Base-by-base conservation (phyloP, 2,329 filamentous ascomycete species). In the Claviceps monticola region DNA sequence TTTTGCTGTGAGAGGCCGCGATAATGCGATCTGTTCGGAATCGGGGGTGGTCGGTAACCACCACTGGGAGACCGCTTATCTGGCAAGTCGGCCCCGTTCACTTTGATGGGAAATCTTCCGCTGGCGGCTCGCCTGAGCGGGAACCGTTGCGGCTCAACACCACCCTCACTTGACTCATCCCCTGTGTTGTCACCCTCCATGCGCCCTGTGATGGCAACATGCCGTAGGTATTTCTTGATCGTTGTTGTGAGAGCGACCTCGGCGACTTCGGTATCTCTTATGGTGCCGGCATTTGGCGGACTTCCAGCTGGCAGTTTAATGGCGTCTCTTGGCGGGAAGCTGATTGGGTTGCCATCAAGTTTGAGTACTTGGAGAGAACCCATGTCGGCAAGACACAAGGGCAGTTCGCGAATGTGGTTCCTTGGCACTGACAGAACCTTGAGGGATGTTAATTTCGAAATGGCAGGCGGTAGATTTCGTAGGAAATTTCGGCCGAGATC, bases 401-500 rank as follows among this genome's bases (percentile, higher is more conserved):
- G 91, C 17, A 97, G 72, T 58, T 90, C 84, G 56, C 88, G 83
- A 59, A 97, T 88, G 54, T 84, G 80, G 65, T 96, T 96, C 63
- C 86, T 87, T 58, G 87, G 85, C 38, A 96, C 78, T 2, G 89
- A 90, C 51, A 97, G 74, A 16, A 96, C 90, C 63, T 95, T 94
- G 56, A 97, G 72, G 1, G 88, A 95, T 5, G 83, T 83, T 60
- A 97, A 74, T 62, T 83, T 88, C 54, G 79, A 80, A 55, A 96
- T 86, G 51, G 90, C 85, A 46, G 83, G 79, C 0, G 91, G 89
- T 2, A 97, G 76, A 9, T 78, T 72, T 47, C 78, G 79, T 55
- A 97, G 82, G 65, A 85, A 88, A 65, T 97, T 97, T 60, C 87
- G 81, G 64, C 89, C 90, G 51, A 97, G 76, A 68, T 97, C 91